Evolutionary conservation across 108 stramenopile genomes (phyloP).

Genomic region (Skeletonema menzelii): DNA sequence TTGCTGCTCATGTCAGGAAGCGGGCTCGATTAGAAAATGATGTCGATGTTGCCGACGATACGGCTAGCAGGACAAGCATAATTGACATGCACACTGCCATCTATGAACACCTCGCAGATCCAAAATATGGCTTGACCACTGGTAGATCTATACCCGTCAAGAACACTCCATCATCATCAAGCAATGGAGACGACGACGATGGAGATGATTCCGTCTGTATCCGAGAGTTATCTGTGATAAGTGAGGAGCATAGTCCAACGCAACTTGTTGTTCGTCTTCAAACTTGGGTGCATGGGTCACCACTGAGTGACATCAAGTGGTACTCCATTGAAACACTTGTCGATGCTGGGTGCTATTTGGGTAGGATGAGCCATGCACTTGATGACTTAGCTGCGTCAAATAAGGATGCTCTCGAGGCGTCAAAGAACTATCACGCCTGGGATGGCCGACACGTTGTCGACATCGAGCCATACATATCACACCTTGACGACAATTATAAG

Average conservation of each 20-base stretch:
- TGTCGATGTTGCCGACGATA: constrained; percentile 8
- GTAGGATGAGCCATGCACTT: constrained; percentile 55
- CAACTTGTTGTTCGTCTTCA: constrained; percentile 69
- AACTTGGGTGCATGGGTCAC: constrained; percentile 69
- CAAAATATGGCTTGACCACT: constrained; percentile 37
- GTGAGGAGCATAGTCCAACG: constrained; percentile 59
- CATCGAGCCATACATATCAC: constrained; percentile 55
- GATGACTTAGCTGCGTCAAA: constrained; percentile 50
- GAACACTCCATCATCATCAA: constrained; percentile 2
- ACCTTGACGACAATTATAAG: constrained; percentile 55
- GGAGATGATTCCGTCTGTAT: constrained; percentile 40
- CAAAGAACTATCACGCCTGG: constrained; percentile 83
- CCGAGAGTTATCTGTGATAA: constrained; percentile 62
- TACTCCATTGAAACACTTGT: constrained; percentile 73
- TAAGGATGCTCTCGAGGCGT: constrained; percentile 23
- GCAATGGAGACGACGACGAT: constrained; percentile 6
- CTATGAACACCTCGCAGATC: constrained; percentile 56
- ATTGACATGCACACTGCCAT: constrained; percentile 82
- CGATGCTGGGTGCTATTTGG: constrained; percentile 76
- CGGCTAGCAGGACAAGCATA: constrained; percentile 21
- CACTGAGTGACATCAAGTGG: constrained; percentile 55
- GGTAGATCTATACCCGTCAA: constrained; percentile 34
- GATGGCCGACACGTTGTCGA: constrained; percentile 75
- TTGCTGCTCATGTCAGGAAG: constrained; percentile 29
- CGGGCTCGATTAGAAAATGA: constrained; percentile 11